Evolutionary conservation across 805 yeast species (phyloP).

Genomic region (Metschnikowia noctiluminum): DNA sequence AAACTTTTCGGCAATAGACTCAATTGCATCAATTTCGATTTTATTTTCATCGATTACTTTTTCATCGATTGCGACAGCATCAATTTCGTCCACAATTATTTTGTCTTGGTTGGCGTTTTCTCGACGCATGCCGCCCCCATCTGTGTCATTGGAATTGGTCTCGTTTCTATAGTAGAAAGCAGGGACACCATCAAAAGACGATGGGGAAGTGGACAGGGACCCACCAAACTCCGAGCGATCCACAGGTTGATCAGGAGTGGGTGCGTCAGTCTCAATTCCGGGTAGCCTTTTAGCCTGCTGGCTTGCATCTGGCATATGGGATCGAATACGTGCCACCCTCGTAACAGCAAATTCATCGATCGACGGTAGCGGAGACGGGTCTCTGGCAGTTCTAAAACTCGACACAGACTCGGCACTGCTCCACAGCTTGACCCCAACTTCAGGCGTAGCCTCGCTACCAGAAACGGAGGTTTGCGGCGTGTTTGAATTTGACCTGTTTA

Average conservation of each 20-base stretch:
- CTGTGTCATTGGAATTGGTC: too few species aligned
- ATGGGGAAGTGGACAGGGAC: not conserved
- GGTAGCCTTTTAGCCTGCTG: not conserved
- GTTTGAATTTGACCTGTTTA: constrained; percentile 23
- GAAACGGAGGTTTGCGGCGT: constrained; percentile 33
- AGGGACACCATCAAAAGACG: constrained; percentile 5
- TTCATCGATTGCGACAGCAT: too few species aligned
- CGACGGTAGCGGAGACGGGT: constrained; percentile 10
- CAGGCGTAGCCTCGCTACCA: constrained; percentile 13
- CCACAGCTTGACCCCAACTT: constrained; percentile 5
- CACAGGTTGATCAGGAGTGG: not conserved
- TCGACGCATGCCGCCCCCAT: not conserved
- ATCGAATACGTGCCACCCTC: not conserved
- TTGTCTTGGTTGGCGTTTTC: not conserved
- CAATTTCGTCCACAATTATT: too few species aligned
- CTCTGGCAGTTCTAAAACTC: constrained; percentile 7
- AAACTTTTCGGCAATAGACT: too few species aligned
- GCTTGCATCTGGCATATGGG: not conserved
- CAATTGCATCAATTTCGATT: too few species aligned
- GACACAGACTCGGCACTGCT: constrained; percentile 10
- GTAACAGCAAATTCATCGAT: constrained; percentile 9
- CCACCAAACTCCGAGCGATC: not conserved
- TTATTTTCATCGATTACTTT: too few species aligned
- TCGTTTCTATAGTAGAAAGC: too few species aligned
- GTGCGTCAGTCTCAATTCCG: not conserved